These are phyloP conservation scores for Pulveroboletus sp. DNA, from an alignment of 768 basidiomycete genomes.

Conservation along the genomic window DNA sequence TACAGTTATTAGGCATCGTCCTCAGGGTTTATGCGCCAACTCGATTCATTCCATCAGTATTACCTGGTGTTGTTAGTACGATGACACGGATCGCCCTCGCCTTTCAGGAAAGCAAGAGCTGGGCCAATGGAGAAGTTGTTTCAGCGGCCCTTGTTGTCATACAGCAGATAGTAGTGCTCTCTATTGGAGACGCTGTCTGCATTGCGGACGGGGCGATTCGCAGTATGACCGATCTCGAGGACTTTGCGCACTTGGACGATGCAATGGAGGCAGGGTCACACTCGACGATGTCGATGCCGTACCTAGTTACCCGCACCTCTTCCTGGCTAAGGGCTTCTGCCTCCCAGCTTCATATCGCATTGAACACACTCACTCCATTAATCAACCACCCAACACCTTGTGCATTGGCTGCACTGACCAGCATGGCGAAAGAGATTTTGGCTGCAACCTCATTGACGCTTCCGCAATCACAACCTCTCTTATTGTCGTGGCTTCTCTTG, in stretches of 20 bases:
- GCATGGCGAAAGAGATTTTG: conserved; percentile 54
- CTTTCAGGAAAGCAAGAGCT: conserved; percentile 48
- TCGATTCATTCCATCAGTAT: conserved; percentile 58
- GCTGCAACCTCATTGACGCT: conserved; percentile 54
- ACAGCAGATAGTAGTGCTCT: conserved; percentile 46
- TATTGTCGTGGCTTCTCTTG: conserved; percentile 69
- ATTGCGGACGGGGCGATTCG: conserved; percentile 53
- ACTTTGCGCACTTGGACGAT: conserved; percentile 41
- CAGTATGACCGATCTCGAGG: conserved; percentile 56
- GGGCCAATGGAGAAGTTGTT: conserved; percentile 70
- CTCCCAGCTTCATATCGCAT: conserved; percentile 76
- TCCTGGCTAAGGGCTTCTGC: conserved; percentile 81
- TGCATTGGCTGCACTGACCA: conserved; percentile 54
- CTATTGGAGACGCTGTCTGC: conserved; percentile 68
- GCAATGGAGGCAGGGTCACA: conserved; percentile 10
- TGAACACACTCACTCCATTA: conserved; percentile 70
- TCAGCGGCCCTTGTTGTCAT: conserved; percentile 55
- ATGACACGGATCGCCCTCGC: conserved; percentile 71
- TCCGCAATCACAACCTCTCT: conserved; percentile 59
- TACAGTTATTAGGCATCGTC: conserved; percentile 53
- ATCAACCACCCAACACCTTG: conserved; percentile 65
- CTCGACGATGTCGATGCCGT: conserved; percentile 33
- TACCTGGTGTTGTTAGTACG: conserved; percentile 79
- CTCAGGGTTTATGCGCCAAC: conserved; percentile 44
- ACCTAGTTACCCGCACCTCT: conserved; percentile 54